Evolutionary conservation across 106 monocot species (phyloP).

Genomic region (Allium sativum): DNA sequence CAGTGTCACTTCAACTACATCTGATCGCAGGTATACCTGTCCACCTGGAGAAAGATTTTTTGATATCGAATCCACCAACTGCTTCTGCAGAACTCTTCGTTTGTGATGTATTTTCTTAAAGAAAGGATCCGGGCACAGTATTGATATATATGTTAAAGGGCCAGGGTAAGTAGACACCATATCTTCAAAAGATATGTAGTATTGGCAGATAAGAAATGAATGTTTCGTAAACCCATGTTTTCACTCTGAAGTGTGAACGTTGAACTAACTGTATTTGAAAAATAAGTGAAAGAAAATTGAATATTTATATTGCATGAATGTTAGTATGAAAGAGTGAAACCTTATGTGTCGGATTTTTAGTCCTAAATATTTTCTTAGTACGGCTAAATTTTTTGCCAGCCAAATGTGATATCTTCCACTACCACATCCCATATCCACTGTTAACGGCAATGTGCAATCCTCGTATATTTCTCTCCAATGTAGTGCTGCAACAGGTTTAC

Average conservation of each 20-base stretch:
- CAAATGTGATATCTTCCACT: conserved; percentile 94
- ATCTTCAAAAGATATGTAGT: conserved; percentile 67
- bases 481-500: conserved; percentile 46
- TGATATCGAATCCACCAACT: conserved; percentile 62
- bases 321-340: neutral
- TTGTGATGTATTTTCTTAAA: conserved; percentile 92
- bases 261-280: conserved; percentile 54
- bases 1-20: conserved; percentile 63
- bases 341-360: conserved; percentile 84
- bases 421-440: conserved; percentile 91
- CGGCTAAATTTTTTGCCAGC: conserved; percentile 65
- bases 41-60: conserved; percentile 50
- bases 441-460: conserved; percentile 59
- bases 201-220: conserved; percentile 85
- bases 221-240: conserved; percentile 56
- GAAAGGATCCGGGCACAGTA: conserved; percentile 91
- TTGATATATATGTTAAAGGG: conserved; percentile 57
- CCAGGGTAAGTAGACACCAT: conserved; percentile 75
- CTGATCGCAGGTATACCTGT: conserved; percentile 81
- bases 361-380: conserved; percentile 63
- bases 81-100: conserved; percentile 68
- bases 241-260: conserved; percentile 72
- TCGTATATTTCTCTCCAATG: conserved; percentile 59
- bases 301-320: neutral
- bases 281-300: neutral